Base-by-base conservation (phyloP, 1,284 basidiomycete species). In the Agaricales sp. region DNA sequence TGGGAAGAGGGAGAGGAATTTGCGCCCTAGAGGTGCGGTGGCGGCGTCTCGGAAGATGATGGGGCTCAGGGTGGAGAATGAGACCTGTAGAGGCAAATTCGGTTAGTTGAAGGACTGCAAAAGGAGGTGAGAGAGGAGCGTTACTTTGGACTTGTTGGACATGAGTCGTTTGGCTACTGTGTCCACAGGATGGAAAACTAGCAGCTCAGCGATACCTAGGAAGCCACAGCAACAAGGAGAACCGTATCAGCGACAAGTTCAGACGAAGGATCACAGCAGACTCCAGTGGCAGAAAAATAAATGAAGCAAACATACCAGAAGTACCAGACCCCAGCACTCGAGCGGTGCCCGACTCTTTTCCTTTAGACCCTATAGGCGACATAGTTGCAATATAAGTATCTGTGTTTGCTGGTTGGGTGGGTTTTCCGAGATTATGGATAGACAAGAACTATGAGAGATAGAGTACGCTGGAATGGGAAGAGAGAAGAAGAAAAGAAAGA, bases 81-180 rank as follows among this genome's bases (percentile, higher is more conserved):
- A 77, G 55, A 89, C 82, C 78, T 90, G 48, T 19, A 47, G 12
- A 47, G 37, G n/a, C 20, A 14, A 37, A 25, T 37, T 21, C 16
- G 12, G 43, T 20, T 24, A 16, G 19, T 22, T 26, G 21, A 16
- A 46, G 18, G 4, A 13, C 8, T 24, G n/a, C 21, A 23, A 2
- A 48, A 46, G n/a, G 43, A 2, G 24, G 43, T 26, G 19, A 6
- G 16, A 50, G 45, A 13, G 19, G n/a, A 23, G 4, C 16, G 51
- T 43, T 50, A 82, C 88, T 72, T 85, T 85, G 54, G 73, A 73
- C 73, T 92, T 92, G 80, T 98, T 97, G 64, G 91, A 93, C 95
- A 98, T 98, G 53, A 99, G 69, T 39, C 95, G 84, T 69, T 99
- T 99, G 18, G 95, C 92, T 52, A 98, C 85, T 1, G 95, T 99